A percentile compares a stretch with the other conserved stretches of the same genome.
Conservation (phyloP, 2,329 filamentous ascomycete genomes). For the Fonsecaea nubica region DNA sequence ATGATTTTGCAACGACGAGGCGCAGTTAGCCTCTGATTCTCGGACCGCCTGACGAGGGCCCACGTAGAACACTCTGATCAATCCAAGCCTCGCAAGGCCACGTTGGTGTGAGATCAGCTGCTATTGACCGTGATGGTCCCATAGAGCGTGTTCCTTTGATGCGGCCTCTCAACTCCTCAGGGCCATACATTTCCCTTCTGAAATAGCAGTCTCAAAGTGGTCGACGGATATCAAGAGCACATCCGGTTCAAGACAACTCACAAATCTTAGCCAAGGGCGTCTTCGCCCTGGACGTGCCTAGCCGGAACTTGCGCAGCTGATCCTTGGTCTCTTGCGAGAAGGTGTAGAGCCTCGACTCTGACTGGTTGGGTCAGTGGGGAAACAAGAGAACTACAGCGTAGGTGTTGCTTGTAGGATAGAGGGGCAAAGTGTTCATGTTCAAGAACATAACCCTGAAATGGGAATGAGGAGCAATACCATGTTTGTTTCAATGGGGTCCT, state of each 20-base stretch:
- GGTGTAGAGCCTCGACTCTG: conserved; percentile 87
- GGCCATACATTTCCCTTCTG: too few species aligned
- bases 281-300: conserved; percentile 85
- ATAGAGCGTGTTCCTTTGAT: too few species aligned
- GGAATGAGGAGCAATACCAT: not conserved
- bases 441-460: not conserved
- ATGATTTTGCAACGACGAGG: not conserved
- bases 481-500: not conserved
- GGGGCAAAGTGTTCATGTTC: not conserved
- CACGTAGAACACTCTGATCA: not conserved
- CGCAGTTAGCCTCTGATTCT: not conserved
- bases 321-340: conserved; percentile 91
- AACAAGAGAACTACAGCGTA: not conserved
- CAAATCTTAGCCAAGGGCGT: conserved; percentile 92
- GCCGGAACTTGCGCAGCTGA: conserved; percentile 90
- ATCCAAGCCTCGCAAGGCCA: not conserved
- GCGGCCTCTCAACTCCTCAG: too few species aligned
- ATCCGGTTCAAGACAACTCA: conserved; percentile 58
- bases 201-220: not conserved
- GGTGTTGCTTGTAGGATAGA: not conserved
- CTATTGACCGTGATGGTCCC: too few species aligned
- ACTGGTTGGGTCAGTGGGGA: conserved; percentile 51
- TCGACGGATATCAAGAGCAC: conserved; percentile 7
- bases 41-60: not conserved
- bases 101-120: too few species aligned